Evolutionary conservation across 306 rosid genomes (phyloP).

Genomic region (Vachellia collinsii): DNA sequence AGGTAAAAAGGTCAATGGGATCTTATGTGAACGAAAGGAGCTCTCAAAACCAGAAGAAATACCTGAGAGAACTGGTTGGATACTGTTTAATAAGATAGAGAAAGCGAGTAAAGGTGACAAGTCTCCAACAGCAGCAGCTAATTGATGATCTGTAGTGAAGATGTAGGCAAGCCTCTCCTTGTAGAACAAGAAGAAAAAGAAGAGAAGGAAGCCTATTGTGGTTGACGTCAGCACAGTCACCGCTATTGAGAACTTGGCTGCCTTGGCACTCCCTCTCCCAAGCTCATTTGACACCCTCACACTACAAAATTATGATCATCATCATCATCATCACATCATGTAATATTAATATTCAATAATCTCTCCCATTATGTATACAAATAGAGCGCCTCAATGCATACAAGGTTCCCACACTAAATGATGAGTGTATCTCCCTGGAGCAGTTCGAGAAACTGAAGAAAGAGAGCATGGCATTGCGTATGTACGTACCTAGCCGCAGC

Average conservation of each 20-base stretch:
- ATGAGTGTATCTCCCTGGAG: too few relatives aligned
- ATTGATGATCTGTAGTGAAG: conserved; percentile 48
- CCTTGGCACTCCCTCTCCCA: conserved; percentile 59
- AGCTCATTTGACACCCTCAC: conserved; percentile 63
- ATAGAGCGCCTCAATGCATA: too few relatives aligned
- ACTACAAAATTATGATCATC: conserved; percentile 21
- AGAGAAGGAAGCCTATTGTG: conserved; percentile 43
- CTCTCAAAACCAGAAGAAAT: too few relatives aligned
- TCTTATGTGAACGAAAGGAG: too few relatives aligned
- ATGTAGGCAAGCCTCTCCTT: conserved; percentile 52
- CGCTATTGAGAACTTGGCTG: conserved; percentile 51
- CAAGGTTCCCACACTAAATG: too few relatives aligned
- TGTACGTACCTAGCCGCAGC: too few relatives aligned
- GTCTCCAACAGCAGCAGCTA: conserved; percentile 49
- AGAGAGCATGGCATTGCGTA: too few relatives aligned
- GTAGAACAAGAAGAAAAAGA: conserved; percentile 46
- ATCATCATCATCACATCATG: too few relatives aligned
- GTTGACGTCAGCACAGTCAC: conserved; percentile 48
- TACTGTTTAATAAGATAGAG: conserved; percentile 60
- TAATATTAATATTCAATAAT: too few relatives aligned
- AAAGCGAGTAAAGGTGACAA: conserved; percentile 55
- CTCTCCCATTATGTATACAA: too few relatives aligned
- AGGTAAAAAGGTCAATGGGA: too few relatives aligned
- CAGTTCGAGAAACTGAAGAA: too few relatives aligned
- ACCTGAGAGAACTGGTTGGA: conserved; percentile 65